Conservation (phyloP, 495 filamentous ascomycete genomes). For the Acidomyces sp. region DNA sequence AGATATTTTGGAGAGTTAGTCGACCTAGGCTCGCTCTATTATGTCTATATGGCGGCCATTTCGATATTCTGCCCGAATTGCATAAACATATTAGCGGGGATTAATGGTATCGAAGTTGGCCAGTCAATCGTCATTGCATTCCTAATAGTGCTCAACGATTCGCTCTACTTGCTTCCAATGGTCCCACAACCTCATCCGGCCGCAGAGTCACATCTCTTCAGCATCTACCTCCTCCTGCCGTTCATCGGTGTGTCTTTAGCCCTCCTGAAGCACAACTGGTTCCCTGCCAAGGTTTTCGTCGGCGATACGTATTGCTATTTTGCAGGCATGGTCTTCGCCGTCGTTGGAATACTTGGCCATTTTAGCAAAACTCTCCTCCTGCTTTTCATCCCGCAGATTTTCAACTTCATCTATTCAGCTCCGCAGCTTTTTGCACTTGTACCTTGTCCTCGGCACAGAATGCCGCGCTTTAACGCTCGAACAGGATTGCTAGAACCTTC, state of each 20-base stretch:
- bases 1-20: constrained; percentile 71
- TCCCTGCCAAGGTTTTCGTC: constrained; percentile 86
- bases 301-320: constrained; percentile 99
- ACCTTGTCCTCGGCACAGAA: constrained; percentile 80
- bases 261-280: constrained; percentile 87
- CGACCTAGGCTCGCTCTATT: constrained; percentile 83
- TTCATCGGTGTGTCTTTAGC: constrained; percentile 87
- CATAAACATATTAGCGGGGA: constrained; percentile 96
- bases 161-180: constrained; percentile 54
- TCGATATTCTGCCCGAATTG: constrained; percentile 95
- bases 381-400: constrained; percentile 82
- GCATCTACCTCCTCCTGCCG: constrained; percentile 82
- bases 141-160: constrained; percentile 72
- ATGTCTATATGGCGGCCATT: constrained; percentile 87
- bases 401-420: constrained; percentile 88
- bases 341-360: constrained; percentile 90
- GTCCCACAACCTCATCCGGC: constrained; percentile 66
- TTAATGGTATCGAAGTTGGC: constrained; percentile 93
- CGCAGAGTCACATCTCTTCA: constrained; percentile 90
- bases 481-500: constrained; percentile 77
- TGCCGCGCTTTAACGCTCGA: constrained; percentile 73
- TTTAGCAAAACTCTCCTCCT: constrained; percentile 94
- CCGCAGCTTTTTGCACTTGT: constrained; percentile 84
- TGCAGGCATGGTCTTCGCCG: constrained; percentile 95
- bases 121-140: constrained; percentile 85